phyloP scores from a whole-genome alignment of 2,329 filamentous ascomycete species.

The Claviceps spartinae region DNA sequence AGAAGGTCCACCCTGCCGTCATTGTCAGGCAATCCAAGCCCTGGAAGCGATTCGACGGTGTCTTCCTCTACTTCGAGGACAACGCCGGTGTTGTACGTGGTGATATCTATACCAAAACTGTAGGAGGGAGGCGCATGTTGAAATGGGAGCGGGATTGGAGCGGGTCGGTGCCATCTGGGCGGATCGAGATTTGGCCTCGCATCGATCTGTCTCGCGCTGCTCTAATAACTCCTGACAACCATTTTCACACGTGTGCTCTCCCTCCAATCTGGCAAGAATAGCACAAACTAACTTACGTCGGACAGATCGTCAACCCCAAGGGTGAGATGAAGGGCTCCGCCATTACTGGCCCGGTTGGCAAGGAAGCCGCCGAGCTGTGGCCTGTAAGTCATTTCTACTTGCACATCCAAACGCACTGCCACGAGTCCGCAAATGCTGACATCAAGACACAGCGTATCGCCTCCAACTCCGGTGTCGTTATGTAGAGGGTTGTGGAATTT shows the following conservation, averaged over 20 bases:
- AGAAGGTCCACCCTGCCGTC: conserved; percentile 99
- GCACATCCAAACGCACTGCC: not conserved
- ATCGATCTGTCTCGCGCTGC: not conserved
- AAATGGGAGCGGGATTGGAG: not conserved
- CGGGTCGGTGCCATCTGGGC: not conserved
- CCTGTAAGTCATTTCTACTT: conserved; percentile 55
- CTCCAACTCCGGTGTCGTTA: conserved; percentile 99
- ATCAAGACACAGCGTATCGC: conserved; percentile 67
- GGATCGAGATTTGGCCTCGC: not conserved
- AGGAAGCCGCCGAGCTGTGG: conserved; percentile 99
- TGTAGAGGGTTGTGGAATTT: conserved; percentile 42
- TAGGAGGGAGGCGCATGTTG: not conserved
- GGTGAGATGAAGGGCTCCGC: conserved; percentile 99
- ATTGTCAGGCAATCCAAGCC: conserved; percentile 98
- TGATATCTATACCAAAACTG: not conserved
- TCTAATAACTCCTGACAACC: not conserved
- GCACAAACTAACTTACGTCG: conserved; percentile 20
- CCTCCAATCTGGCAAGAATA: not conserved
- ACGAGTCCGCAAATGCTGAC: not conserved
- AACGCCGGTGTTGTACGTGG: conserved; percentile 92
- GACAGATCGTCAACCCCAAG: conserved; percentile 99
- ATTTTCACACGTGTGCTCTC: not conserved
- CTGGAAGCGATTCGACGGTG: conserved; percentile 96
- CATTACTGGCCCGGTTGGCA: conserved; percentile 97
- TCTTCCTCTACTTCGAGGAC: conserved; percentile 99